Conservation (phyloP, 306 rosid species). For the Corylus americana region DNA sequence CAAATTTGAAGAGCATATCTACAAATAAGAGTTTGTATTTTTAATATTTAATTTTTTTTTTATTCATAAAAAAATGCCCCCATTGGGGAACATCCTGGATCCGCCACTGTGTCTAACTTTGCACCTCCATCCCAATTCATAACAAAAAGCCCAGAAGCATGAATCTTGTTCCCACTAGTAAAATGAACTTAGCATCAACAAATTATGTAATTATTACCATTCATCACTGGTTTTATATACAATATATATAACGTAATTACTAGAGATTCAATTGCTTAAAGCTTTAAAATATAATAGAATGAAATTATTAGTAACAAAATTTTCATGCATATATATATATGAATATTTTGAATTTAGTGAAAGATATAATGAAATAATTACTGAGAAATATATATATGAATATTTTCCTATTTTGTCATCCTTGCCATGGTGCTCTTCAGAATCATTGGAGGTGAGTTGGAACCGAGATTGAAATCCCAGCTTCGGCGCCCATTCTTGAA, state of each 20-base stretch:
- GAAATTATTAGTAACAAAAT: neutral
- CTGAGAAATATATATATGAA: too few relatives aligned
- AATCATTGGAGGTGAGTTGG: conserved; percentile 28
- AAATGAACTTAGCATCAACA: neutral
- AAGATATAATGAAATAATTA: too few relatives aligned
- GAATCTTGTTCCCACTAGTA: neutral
- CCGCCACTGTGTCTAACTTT: neutral
- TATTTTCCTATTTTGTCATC: neutral
- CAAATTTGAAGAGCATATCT: too few relatives aligned
- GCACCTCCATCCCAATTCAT: neutral
- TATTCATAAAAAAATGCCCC: too few relatives aligned
- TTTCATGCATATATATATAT: neutral
- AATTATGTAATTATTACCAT: neutral
- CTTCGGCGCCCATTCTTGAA: conserved; percentile 15
- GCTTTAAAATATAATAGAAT: neutral
- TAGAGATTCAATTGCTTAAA: neutral
- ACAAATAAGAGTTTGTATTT: too few relatives aligned
- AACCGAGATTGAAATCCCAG: conserved; percentile 12
- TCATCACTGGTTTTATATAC: neutral
- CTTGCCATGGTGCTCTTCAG: neutral
- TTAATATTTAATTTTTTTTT: too few relatives aligned
- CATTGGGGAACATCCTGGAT: too few relatives aligned
- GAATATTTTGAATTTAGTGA: too few relatives aligned
- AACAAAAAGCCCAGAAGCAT: neutral
- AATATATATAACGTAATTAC: too few relatives aligned